Base-by-base conservation (phyloP, 306 rosid genomes). In the Abrus pulchellus region DNA sequence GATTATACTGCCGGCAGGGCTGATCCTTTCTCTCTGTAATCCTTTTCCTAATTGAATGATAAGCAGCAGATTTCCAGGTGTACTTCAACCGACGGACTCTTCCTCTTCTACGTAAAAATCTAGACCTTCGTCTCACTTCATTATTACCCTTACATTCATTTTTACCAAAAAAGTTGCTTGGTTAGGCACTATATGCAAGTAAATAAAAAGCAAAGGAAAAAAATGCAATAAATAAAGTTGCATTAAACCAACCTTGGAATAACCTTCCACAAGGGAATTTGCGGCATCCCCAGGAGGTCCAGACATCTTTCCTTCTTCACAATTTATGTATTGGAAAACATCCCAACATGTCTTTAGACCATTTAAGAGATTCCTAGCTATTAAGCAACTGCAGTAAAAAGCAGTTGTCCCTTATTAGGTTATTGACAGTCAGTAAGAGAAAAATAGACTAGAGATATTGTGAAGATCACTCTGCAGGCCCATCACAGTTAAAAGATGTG, bases 11-110 rank as follows among this genome's bases (percentile, higher is more conserved):
- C 78, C 99, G 89, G 86, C 98, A 95, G 40, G 99, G 99, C 83
- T 95, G 99, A 81, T 95, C 98, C 83, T 95, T 95, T 79, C 91
- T 93, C 75, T 95, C 99, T 10, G 98, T 93, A 79, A 95, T 95
- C 76, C 99, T 92, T 86, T 95, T 95, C 84, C 99, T 85, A 66
- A 95, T 89, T 47, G 99, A 95, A 90, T 95, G 99, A 80, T 93
- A 95, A 44, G 99, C 99, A 56, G 99, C 97, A 73, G 99, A 90
- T 81, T 95, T 95, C 99, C 97, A 95, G 44, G 97, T 93, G 86
- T 95, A 95, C 87, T 95, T 95, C 81, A 96, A 86, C 61, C 99
- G 98, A 67, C 99, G 99, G 71, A 96, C 99, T 84, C 94, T 93
- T 72, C 99, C 99, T 82, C 92, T 90, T 87, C 99, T 87, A 14